Base-by-base conservation (phyloP, 371 early-diverging fungal genomes). In the Syncephalastrum contaminatum region DNA sequence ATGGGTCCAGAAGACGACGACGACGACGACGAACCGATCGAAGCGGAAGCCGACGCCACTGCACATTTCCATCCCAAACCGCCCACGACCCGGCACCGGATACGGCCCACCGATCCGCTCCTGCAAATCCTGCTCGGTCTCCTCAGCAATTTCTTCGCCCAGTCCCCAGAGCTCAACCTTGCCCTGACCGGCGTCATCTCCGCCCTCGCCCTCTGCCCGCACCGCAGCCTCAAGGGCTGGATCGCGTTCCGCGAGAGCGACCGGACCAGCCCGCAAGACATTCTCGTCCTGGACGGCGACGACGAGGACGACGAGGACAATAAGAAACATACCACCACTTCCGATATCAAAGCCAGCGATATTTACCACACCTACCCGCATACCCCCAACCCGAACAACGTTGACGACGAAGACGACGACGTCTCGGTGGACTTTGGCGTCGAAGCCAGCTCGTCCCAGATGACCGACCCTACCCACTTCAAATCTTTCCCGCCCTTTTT, bases 161-260 rank as follows among this genome's bases (percentile, higher is more conserved):
- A 93, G 58, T 85, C 92, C 8, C 84, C 86, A 30, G 88, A 89
- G 43, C 83, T 92, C 59, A 95, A 95, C 63, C 59, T 95, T 60
- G 92, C 91, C 0, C 66, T 95, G 24, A 92, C 95, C 0, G 93
- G 92, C 16, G 89, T 91, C 21, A 66, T 95, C 22, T 81, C 90
- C 3, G 86, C 88, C 10, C 70, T 95, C 46, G 87, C 86, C 6
- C 70, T 82, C 1, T 90, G 88, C 60, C 86, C 86, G 0, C 76
- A 76, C 53, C 73, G 89, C 3, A 80, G 83, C 16, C 68, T 88
- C 27, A 87, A 88, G 49, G 81, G 85, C 12, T 88, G 87, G 88
- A 69, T 88, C 6, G 66, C 84, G 18, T 88, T 88, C 66, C 81
- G 74, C 51, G 82, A 78, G 20, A 67, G 74, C 5, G 73, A 85